A percentile compares a stretch with the other conserved stretches of the same genome.
These are phyloP conservation scores for Xerocomus spinulosus DNA, from an alignment of 768 basidiomycete genomes.

Conservation along the genomic window DNA sequence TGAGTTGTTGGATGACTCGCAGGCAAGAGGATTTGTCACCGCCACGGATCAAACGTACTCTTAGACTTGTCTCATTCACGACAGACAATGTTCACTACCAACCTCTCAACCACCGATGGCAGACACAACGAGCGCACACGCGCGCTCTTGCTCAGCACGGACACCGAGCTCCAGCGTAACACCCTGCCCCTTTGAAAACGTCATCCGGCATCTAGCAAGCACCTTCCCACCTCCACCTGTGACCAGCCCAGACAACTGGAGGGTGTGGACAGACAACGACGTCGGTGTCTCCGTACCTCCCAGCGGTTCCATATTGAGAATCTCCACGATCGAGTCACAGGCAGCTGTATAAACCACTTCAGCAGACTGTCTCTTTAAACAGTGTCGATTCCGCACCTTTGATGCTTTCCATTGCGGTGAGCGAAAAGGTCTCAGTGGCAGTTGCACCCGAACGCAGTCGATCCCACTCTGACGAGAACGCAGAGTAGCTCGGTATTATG, in stretches of 20 bases:
- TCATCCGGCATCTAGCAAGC: constrained; percentile 92
- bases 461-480: constrained; percentile 95
- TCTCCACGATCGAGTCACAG: constrained; percentile 92
- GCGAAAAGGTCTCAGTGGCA: constrained; percentile 88
- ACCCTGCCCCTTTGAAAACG: constrained; percentile 81
- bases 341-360: too few relatives aligned
- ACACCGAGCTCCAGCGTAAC: constrained; percentile 91
- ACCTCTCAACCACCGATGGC: constrained; percentile 69
- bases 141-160: constrained; percentile 85
- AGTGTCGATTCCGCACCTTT: constrained; percentile 71
- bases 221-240: constrained; percentile 95
- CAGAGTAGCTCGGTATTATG: constrained; percentile 90
- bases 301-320: constrained; percentile 94
- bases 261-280: constrained; percentile 85
- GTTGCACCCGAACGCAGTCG: constrained; percentile 71
- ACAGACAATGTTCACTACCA: background rate
- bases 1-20: constrained; percentile 7
- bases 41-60: too few relatives aligned
- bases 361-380: too few relatives aligned
- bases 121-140: constrained; percentile 80
- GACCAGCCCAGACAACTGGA: constrained; percentile 89
- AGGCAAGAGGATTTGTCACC: too few relatives aligned
- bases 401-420: constrained; percentile 88
- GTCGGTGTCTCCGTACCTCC: constrained; percentile 85
- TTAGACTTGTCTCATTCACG: too few relatives aligned